Base-by-base conservation (phyloP, 305 asterid genomes). In the Caryopteris hybrid region DNA sequence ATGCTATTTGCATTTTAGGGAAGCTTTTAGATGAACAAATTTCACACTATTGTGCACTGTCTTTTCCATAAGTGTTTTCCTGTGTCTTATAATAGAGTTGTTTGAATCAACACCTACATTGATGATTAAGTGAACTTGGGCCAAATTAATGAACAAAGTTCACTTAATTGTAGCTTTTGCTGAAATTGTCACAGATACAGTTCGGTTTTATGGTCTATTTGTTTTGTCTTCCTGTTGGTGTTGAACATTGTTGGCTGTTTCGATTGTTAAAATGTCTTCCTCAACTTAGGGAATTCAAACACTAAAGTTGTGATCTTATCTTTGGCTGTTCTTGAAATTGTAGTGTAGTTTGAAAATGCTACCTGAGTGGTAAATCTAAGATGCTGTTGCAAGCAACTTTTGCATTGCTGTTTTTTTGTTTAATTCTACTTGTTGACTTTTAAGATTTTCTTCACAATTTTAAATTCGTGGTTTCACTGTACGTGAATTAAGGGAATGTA, bases 21-120 rank as follows among this genome's bases (percentile, higher is more conserved):
- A 54, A 52, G 50, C 70, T 59, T 59, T 66, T 73, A 50, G 33
- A 34, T 45, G 43, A 59, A 54, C 42, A 58, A 34, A 31, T 25
- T 51, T 66, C 56, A 12, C 38, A 17, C 10, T 41, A 48, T 51
- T 57, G 61, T 25, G 14, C 62, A 71, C 69, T 31, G 47, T 38
- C n/a, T 45, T 36, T 51, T 68, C 33, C 36, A 42, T 58, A 9
- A 20, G 17, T 47, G n/a, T 16, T 29, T 72, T 13, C 51, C 61
- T 43, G 58, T 72, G 61, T 55, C n/a, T 25, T 27, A 27, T 17
- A 38, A 63, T 25, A 31, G 52, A 27, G 12, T 23, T 60, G 8
- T 27, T 31, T 68, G 55, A 45, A 22, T 4, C 18, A 7, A 16
- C 23, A 16, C 34, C 51, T 41, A 17, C 21, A 31, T 58, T 45